Conservation (phyloP, 2,329 filamentous ascomycete genomes). For the Simplicillium aogashimaense region DNA sequence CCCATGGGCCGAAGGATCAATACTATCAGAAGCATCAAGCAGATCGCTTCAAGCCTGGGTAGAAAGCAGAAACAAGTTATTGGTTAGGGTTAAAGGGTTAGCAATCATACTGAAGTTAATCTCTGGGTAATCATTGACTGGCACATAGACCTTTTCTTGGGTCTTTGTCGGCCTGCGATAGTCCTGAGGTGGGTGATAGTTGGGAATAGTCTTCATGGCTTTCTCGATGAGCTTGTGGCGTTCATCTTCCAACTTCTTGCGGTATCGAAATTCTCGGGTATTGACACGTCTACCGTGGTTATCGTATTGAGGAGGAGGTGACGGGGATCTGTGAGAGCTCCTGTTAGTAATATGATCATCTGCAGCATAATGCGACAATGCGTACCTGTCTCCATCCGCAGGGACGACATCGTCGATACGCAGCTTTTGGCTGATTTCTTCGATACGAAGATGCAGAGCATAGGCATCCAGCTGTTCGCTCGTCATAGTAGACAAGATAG, state of each 20-base stretch:
- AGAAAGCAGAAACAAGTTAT: conserved; percentile 19
- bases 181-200: conserved; percentile 97
- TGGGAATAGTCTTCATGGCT: conserved; percentile 98
- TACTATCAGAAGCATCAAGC: no score
- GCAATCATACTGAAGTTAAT: conserved; percentile 99
- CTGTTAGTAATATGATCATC: conserved; percentile 4
- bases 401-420: conserved; percentile 98
- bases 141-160: conserved; percentile 99
- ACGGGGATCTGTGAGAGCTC: conserved; percentile 63
- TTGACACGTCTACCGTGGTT: conserved; percentile 99
- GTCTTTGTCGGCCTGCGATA: conserved; percentile 99
- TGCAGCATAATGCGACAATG: conserved; percentile 10
- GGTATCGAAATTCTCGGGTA: conserved; percentile 95
- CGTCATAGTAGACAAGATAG: conserved; percentile 96
- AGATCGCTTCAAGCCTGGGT: no score
- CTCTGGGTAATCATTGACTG: conserved; percentile 99
- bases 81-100: conserved; percentile 90
- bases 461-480: conserved; percentile 97
- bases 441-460: conserved; percentile 89
- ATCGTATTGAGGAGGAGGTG: conserved; percentile 93
- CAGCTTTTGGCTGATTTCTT: conserved; percentile 98
- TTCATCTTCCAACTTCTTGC: conserved; percentile 96
- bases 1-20: no score
- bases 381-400: conserved; percentile 88
- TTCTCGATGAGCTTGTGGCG: conserved; percentile 98